Base-by-base conservation (phyloP, 2,329 filamentous ascomycete genomes). In the Cytospora mali region DNA sequence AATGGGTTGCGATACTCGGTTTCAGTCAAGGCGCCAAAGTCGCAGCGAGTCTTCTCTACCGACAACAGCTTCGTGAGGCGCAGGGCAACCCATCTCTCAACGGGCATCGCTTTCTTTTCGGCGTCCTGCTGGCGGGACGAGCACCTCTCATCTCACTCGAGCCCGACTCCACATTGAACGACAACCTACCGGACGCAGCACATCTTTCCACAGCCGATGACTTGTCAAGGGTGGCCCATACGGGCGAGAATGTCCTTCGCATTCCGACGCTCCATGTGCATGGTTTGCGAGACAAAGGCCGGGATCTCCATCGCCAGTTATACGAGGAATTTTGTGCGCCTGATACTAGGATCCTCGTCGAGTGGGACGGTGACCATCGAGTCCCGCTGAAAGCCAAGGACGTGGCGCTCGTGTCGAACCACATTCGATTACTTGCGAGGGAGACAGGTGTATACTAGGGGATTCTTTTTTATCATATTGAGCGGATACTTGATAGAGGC, bases 291-390 rank as follows among this genome's bases (percentile, higher is more conserved):
- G 86, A 89, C 73, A 77, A 81, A 0, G 86, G 85, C 0, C 69
- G 92, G 25, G 75, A 83, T 64, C 73, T 85, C 53, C 88, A 91
- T 70, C 75, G 81, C 57, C 76, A 80, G 70, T 69, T 88, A 68
- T 70, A 85, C 55, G 72, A 83, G 13, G 73, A 83, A 58, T 92
- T 88, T 71, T 90, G 86, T 70, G 79, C 84, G 56, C 70, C 76
- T 10, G 81, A 78, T 0, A 84, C 76, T 4, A 76, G 81, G 7
- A 80, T 74, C 35, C 65, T 92, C 46, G 73, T 93, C 1, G 88
- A 92, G 72, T 93, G 90, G 90, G 83, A 90, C 62, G 90, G 89
- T 0, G 81, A 80, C 1, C 91, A 94, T 72, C 77, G 90, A 6
- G 79, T 94, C 52, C 88, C 90, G 2, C 81, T 93, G 63, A 90